Base-by-base conservation (phyloP, 2,329 filamentous ascomycete species). In the Ophiostoma himal-ulmi region DNA sequence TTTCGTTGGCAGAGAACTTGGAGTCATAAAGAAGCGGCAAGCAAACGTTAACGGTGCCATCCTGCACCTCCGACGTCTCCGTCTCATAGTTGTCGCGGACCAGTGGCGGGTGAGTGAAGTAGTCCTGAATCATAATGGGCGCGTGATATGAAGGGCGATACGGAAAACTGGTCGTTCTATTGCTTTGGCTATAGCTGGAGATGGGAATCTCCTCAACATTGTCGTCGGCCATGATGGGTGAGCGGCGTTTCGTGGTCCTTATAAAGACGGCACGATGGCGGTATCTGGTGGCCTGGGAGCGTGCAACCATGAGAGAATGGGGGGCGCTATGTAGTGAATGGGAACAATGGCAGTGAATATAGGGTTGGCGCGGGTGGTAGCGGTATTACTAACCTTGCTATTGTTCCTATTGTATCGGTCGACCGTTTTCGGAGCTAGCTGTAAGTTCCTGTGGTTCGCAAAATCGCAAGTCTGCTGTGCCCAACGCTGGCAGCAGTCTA, bases 71-170 rank as follows among this genome's bases (percentile, higher is more conserved):
- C 0, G 91, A 93, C 34, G 91, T 91, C 72, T 86, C 82, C 5
- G 93, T 95, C 67, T 81, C 77, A 68, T 94, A 82, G 20, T 76
- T 73, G 76, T 96, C 93, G 70, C 81, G 82, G 74, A 96, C 86
- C 22, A 83, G 82, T 14, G 91, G 89, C 57, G 80, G 79, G 20
- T 78, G 79, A 8, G 83, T 86, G 78, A 89, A 91, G 70, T 91
- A 79, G 66, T 81, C 80, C 22, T 88, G 86, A 39, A 89, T 76
- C 78, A 78, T 79, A 70, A 72, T 62, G 57, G 71, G 13, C 37
- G 66, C 66, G 37, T 70, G 39, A 8, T n/a, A 37, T 4, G 54
- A 10, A 26, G 66, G 44, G 44, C 44, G 44, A 48, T 48, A 48
- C 20, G 44, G 44, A 1, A 48, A 48, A n/a, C 44, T 48, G 37